Evolutionary conservation across 2,329 filamentous ascomycete species (phyloP).

Genomic region (Pleomassaria siparia): DNA sequence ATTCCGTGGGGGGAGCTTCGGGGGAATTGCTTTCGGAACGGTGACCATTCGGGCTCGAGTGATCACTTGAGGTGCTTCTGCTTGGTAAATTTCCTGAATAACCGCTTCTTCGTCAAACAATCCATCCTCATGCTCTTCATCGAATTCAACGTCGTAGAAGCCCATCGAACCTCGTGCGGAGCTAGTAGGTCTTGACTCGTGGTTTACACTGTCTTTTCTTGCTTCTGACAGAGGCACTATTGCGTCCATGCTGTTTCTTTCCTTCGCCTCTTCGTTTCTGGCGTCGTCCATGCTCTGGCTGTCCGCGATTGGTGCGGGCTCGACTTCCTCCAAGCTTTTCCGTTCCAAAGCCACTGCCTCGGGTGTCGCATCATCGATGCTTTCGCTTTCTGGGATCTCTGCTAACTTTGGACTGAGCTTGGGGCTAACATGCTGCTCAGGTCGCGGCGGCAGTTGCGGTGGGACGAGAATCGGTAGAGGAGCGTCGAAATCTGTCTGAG

Average conservation of each 20-base stretch:
- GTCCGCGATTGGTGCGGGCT: background rate
- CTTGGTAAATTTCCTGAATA: constrained; percentile 68
- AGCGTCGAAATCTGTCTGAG: constrained; percentile 59
- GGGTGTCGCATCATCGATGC: constrained; percentile 14
- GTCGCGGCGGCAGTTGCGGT: constrained; percentile 15
- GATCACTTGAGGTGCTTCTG: constrained; percentile 66
- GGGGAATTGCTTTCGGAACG: constrained; percentile 78
- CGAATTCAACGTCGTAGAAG: constrained; percentile 49
- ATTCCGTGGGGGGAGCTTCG: constrained; percentile 76
- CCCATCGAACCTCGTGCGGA: constrained; percentile 21
- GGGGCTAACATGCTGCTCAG: constrained; percentile 16
- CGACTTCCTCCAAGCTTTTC: constrained; percentile 7
- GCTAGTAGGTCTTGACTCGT: constrained; percentile 33
- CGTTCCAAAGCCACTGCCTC: constrained; percentile 6
- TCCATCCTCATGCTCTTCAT: constrained; percentile 51
- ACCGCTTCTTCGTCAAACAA: constrained; percentile 62
- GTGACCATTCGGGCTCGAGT: constrained; percentile 79
- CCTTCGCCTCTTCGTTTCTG: constrained; percentile 37
- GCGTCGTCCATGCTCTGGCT: constrained; percentile 6
- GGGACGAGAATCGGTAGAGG: constrained; percentile 25
- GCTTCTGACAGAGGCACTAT: background rate
- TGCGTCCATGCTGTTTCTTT: constrained; percentile 25
- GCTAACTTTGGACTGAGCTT: constrained; percentile 24
- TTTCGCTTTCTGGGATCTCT: constrained; percentile 41
- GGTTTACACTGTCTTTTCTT: constrained; percentile 2